Base-by-base conservation (phyloP, 306 rosid species). In the Castanospermum australe region DNA sequence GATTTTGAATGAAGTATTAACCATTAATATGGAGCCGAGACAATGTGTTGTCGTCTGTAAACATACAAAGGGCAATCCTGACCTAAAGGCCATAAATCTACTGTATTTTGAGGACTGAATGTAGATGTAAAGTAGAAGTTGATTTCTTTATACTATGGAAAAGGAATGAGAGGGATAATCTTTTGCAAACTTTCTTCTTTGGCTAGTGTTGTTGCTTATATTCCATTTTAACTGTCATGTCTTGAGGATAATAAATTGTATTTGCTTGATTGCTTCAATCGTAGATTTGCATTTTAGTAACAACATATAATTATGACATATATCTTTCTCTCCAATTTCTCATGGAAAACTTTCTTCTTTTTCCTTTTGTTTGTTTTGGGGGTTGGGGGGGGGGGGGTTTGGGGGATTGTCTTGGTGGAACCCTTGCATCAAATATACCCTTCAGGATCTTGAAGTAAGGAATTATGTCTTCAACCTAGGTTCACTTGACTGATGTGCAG, bases 211-310 rank as follows among this genome's bases (percentile, higher is more conserved):
- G n/a, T 68, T 78, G 36, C 28, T 15, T 32, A 21, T n/a, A 14
- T 56, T 73, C 17, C 33, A 7, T 39, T 73, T 10, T 57, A 41
- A n/a, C 24, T 25, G 28, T 63, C 24, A 0, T n/a, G 18, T 15
- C 39, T 65, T 51, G 44, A 65, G 54, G 1, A 39, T 51, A 44
- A 44, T 32, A 33, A 24, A 61, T 45, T 24, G 18, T 18, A 32
- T 79, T 61, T 48, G 52, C 30, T 32, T 73, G 75, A 59, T 42
- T 64, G 22, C 45, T 67, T 57, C 67, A 65, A 56, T 32, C 5
- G 10, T 72, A 38, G 38, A 18, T 36, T 80, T 73, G 9, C 36
- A 10, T 28, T 28, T 28, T 28, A 28, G 32, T 28, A 28, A 3
- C 32, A 1, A 3, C 1, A 28, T 28, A 28, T 28, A 28, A 28